Base-by-base conservation (phyloP, 768 basidiomycete species). In the Pisolithus albus region DNA sequence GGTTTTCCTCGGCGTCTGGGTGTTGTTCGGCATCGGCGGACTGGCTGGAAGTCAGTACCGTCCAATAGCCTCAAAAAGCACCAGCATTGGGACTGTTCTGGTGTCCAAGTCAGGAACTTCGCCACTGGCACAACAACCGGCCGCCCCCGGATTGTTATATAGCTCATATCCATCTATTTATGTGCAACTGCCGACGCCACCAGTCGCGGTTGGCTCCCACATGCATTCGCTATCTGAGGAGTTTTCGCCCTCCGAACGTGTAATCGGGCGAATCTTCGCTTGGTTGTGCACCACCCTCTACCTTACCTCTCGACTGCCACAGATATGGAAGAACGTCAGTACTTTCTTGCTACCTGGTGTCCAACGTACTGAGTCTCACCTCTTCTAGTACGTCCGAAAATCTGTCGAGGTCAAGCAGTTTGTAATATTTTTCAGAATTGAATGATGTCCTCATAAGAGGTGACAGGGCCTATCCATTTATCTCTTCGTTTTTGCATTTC, bases 301-400 rank as follows among this genome's bases (percentile, higher is more conserved):
- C 68, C 72, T 99, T 34, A 97, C 95, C 3, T 90, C 88, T 3
- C 82, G 96, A 53, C 69, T 99, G 60, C 96, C 96, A 19, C 96
- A 99, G 67, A 96, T 99, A 56, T 98, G 96, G 96, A 95, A 94
- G 70, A 97, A 97, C 62, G 94, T 96, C 67, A 65, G 92, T 82
- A 5, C 41, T 28, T 19, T 46, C 26, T 30, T 45, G 21, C 19
- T 46, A 19, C 41, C 42, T 36, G 7, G 15, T 51, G 30, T 36
- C 36, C 47, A 44, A 52, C 44, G 9, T 44, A 41, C 28, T 47
- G 1, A 54, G 49, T 46, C 24, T 55, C 7, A 19, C 16, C 52
- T 18, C 7, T 21, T 28, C 47, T 58, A 95, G 92, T 94, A 79
- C 62, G 82, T 78, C 50, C 79, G 93, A 50, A 92, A 93, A 75